Evolutionary conservation across 495 filamentous ascomycete species (phyloP), one percentile per base, ranked within the genome.

Genomic region (Bombardia bombarda): DNA sequence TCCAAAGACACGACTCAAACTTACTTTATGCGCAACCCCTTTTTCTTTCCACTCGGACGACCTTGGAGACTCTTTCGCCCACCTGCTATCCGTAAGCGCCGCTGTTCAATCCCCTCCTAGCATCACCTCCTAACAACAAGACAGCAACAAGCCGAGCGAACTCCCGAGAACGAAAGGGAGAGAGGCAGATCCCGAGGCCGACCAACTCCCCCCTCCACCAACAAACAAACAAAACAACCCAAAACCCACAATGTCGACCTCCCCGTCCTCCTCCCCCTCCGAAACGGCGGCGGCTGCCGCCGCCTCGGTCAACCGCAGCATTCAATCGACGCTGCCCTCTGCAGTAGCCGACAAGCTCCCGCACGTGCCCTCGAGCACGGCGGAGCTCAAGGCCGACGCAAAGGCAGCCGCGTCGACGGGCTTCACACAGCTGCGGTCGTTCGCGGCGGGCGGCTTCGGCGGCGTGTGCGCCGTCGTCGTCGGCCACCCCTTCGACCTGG

Each of bases 401-500:
- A 55, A 70, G 45, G 69, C 62, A 7, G 74, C 65, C 5, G 59
- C 70, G 12, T 66, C 63, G 17, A 59, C 72, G n/a, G 51, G 71
- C 20, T 50, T 63, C 9, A 53, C 67, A 0, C 72, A 68, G 43
- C 46, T 93, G 32, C 84, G 90, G 28, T 92, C 90, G 14, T 76
- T 97, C 24, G 84, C 69, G 12, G 90, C 90, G 3, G 92, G 93
- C 49, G 93, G 87, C 24, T 90, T 90, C 40, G 92, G 92, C 46
- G 93, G 93, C 56, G 70, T 97, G 23, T 96, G 86, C 66, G 90
- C 92, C 21, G 93, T 97, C 32, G 52, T 98, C 17, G 81, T 90
- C 49, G 92, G 92, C 32, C 93, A 97, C 66, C 92, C 92, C 7
- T 98, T 98, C 58, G 92, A 98, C 57, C 71, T 98, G 47, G 90